Percentiles rank a stretch among this genome's conserved stretches.
These are phyloP conservation scores for Mallotus japonicus DNA, from an alignment of 441 rosid genomes.

Conservation along the genomic window DNA sequence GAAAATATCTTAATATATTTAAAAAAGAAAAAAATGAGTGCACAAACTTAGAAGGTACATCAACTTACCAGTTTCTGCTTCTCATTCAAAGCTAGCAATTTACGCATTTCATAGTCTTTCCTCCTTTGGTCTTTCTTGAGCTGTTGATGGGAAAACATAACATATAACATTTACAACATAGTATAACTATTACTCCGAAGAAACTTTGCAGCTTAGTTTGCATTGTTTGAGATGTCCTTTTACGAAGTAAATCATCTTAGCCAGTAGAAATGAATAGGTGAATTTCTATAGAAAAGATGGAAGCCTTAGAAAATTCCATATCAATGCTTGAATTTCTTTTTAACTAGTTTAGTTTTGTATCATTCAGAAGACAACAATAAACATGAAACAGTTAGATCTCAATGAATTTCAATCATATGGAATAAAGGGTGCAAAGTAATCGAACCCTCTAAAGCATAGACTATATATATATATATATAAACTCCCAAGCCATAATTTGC, in stretches of 20 bases:
- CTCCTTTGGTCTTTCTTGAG: slow-evolving; percentile 81
- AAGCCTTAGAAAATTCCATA: no score
- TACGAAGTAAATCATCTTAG: neutral
- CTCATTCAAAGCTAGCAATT: slow-evolving; percentile 59
- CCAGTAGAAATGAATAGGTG: no score
- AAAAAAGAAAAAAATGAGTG: neutral
- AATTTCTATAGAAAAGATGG: no score
- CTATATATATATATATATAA: no score
- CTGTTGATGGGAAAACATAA: slow-evolving; percentile 39
- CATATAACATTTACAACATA: neutral
- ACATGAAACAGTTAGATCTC: no score
- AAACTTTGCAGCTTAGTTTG: neutral
- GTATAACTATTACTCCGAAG: neutral
- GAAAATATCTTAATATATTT: neutral
- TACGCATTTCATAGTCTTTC: slow-evolving; percentile 54
- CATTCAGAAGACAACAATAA: no score
- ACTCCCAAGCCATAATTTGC: no score
- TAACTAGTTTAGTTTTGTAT: no score
- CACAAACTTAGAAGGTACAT: slow-evolving; percentile 20
- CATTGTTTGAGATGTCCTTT: neutral
- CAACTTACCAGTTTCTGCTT: slow-evolving; percentile 64
- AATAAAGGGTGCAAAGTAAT: neutral
- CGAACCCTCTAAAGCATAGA: neutral
- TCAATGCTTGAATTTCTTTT: no score
- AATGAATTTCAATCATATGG: no score